Evolutionary conservation across 2,329 filamentous ascomycete genomes (phyloP), one percentile per base, ranked within the genome.

Genomic region (Sarocladiaceae sp.): DNA sequence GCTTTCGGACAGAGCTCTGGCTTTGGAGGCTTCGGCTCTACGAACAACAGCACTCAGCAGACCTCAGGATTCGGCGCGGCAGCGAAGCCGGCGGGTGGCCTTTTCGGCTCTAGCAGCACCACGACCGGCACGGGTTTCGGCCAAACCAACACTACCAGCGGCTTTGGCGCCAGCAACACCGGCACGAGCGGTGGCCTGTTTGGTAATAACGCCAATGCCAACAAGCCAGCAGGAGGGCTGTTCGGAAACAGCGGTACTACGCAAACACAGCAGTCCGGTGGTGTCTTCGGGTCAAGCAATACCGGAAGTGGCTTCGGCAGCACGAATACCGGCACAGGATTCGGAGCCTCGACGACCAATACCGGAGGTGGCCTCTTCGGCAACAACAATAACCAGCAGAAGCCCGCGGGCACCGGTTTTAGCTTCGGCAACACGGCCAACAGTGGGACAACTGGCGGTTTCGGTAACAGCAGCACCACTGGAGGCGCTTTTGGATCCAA

Each of bases 1-100:
- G 86, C 85, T 6, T 96, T 96, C 63, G 91, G 89, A 15, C 73
- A 82, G 20, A 62, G 61, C 53, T 73, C 72, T 16, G 63, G 63
- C 39, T 72, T 77, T 53, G 74, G 74, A 50, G 75, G 74, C 21
- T 75, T 75, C 44, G 69, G 71, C 21, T 50, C 64, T 26, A 67
- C 54, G 47, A 61, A 60, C 50, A 46, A 65, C 55, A 49, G 70
- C 60, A 48, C 48, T 50, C 29, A 48, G 47, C 54, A 54, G 41
- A 50, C 51, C 11, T 32, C 58, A 11, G 50, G 51, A 4, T 50
- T 54, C 42, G 49, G 49, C n/a, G 31, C 46, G 20, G 39, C 47
- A 5, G 45, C 62, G 10, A 64, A 53, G 19, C 40, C 54, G 21
- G 47, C 46, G 13, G 55, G 58, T 23, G 52, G 56, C 11, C 43